phyloP scores from a whole-genome alignment of 1,139 yeast species.

The Protomyces inouyei region DNA sequence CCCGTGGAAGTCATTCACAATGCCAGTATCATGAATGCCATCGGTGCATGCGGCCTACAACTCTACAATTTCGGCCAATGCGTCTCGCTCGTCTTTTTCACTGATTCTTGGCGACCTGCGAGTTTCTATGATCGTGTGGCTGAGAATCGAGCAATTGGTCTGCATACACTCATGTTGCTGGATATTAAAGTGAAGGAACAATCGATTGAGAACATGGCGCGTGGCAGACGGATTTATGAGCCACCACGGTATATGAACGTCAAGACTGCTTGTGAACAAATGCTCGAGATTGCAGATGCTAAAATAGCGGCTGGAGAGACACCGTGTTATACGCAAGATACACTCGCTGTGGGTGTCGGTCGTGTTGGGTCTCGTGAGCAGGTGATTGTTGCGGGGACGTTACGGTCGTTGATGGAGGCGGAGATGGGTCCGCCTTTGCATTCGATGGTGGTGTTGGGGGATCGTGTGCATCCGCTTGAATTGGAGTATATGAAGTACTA shows the following conservation, averaged over 20 bases:
- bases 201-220: conserved; percentile 86
- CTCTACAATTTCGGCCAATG: conserved; percentile 95
- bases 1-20: conserved; percentile 81
- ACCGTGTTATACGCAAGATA: conserved; percentile 59
- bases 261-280: conserved; percentile 79
- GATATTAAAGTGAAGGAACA: conserved; percentile 97
- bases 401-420: conserved; percentile 51
- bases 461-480: conserved; percentile 91
- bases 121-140: conserved; percentile 81
- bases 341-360: conserved; percentile 91
- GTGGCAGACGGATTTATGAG: conserved; percentile 86
- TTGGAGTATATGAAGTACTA: conserved; percentile 76
- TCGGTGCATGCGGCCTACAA: conserved; percentile 95
- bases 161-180: conserved; percentile 79
- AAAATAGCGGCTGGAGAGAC: conserved; percentile 50
- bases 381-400: conserved; percentile 76
- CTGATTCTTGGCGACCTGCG: conserved; percentile 94
- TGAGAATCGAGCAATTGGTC: conserved; percentile 85
- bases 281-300: conserved; percentile 76
- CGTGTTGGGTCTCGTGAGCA: conserved; percentile 86
- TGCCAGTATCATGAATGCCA: conserved; percentile 97
- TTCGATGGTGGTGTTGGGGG: conserved; percentile 82
- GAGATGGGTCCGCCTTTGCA: conserved; percentile 95
- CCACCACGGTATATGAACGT: conserved; percentile 97
- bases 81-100: conserved; percentile 89